Percentiles rank a stretch among this genome's conserved stretches.
Evolutionary conservation across 495 filamentous ascomycete species (phyloP).

Genomic region (Pseudotulostoma volvatum): DNA sequence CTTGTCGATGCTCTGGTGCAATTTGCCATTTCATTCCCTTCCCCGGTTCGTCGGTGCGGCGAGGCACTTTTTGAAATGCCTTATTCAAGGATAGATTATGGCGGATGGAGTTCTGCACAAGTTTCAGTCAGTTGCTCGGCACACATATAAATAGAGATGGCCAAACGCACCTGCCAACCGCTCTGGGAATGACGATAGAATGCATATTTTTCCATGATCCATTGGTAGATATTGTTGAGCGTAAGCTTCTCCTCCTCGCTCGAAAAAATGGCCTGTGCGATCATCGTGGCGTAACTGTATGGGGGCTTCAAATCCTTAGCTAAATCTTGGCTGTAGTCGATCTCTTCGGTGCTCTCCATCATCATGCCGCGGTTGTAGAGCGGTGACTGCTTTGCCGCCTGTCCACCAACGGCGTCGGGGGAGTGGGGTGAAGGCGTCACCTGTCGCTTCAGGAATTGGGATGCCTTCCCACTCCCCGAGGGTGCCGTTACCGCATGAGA

Average conservation of each 20-base stretch:
- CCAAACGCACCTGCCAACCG: conserved; percentile 68
- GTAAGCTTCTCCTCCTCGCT: conserved; percentile 74
- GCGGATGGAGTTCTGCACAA: conserved; percentile 71
- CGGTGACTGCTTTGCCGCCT: conserved; percentile 40
- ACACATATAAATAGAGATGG: too few relatives aligned
- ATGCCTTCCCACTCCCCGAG: conserved; percentile 17
- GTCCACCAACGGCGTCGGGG: conserved; percentile 25
- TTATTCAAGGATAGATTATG: conserved; percentile 93
- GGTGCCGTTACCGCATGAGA: conserved; percentile 14
- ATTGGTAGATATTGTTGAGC: conserved; percentile 77
- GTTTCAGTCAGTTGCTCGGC: not conserved
- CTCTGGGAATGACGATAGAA: conserved; percentile 71
- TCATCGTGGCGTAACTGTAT: conserved; percentile 93
- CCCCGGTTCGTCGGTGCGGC: conserved; percentile 83
- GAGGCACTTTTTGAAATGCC: conserved; percentile 78
- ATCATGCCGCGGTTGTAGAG: conserved; percentile 50
- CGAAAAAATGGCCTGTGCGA: conserved; percentile 83
- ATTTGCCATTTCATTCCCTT: conserved; percentile 99
- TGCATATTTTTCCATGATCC: conserved; percentile 74
- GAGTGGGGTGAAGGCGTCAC: conserved; percentile 47
- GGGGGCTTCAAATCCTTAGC: conserved; percentile 83
- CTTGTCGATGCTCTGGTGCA: conserved; percentile 60
- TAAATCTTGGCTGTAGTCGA: conserved; percentile 72
- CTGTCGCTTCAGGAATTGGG: conserved; percentile 50
- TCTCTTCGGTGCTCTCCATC: conserved; percentile 57